These are phyloP conservation scores for Phyllostachys edulis DNA, from an alignment of 176 grass and related monocot genomes.

Conservation along the genomic window DNA sequence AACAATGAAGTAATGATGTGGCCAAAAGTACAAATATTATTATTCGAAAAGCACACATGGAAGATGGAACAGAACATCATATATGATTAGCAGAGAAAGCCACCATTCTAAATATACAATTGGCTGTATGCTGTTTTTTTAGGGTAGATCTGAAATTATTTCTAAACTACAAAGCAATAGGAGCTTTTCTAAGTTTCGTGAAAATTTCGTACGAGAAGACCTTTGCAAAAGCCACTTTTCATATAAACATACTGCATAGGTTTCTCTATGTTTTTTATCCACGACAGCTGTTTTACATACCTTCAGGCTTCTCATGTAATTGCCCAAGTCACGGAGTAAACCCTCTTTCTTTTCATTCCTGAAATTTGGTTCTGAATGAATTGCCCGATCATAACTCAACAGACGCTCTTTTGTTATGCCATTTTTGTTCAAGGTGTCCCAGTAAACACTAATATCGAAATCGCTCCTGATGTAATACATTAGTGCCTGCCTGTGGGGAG, in stretches of 20 bases:
- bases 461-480: slow-evolving; percentile 88
- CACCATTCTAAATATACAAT: neutral
- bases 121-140: neutral
- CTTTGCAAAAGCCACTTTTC: slow-evolving; percentile 2
- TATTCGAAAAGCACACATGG: neutral
- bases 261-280: neutral
- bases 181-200: neutral
- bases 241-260: slow-evolving; percentile 5
- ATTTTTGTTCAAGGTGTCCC: slow-evolving; percentile 90
- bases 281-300: slow-evolving; percentile 42
- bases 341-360: slow-evolving; percentile 80
- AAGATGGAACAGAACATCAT: neutral
- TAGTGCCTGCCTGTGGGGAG: slow-evolving; percentile 64
- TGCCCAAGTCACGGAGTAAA: slow-evolving; percentile 73
- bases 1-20: neutral
- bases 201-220: neutral
- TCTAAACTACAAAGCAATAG: neutral
- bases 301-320: slow-evolving; percentile 94
- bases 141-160: neutral
- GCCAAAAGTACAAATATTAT: neutral
- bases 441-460: slow-evolving; percentile 84
- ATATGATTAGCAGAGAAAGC: neutral
- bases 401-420: slow-evolving; percentile 91
- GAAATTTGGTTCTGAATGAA: slow-evolving; percentile 97
- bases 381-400: slow-evolving; percentile 87